These are phyloP conservation scores for Geotrichum histeridarum DNA, from an alignment of 1,139 yeast species.

Conservation along the genomic window DNA sequence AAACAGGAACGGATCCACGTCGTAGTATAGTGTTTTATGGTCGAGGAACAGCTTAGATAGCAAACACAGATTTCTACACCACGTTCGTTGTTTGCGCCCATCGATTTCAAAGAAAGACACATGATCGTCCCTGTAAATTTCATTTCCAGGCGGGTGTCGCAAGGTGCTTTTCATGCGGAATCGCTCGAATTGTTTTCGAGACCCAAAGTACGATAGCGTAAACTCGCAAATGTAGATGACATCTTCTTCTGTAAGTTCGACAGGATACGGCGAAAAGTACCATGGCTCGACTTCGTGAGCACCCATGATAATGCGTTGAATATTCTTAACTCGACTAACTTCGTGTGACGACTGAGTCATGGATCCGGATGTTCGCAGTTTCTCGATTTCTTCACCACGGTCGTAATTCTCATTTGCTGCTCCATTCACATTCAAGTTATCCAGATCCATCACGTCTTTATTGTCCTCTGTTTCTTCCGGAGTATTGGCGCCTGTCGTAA, in stretches of 20 bases:
- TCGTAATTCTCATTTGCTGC: conserved; percentile 49
- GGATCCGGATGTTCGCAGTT: conserved; percentile 87
- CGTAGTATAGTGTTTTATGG: conserved; percentile 92
- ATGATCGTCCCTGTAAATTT: conserved; percentile 81
- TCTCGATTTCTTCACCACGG: conserved; percentile 88
- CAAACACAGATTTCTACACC: conserved; percentile 93
- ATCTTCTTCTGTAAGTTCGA: conserved; percentile 89
- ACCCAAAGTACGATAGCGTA: conserved; percentile 82
- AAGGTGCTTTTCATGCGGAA: conserved; percentile 76
- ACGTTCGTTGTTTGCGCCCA: conserved; percentile 89
- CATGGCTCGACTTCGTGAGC: conserved; percentile 94
- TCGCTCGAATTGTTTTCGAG: conserved; percentile 84
- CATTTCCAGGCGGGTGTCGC: conserved; percentile 97
- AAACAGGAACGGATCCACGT: conserved; percentile 93
- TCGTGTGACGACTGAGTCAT: conserved; percentile 86
- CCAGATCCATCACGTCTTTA: conserved; percentile 75
- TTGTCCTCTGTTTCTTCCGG: conserved; percentile 23
- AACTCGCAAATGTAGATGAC: conserved; percentile 86
- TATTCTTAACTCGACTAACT: conserved; percentile 84
- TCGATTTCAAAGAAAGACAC: conserved; percentile 92
- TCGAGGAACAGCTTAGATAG: conserved; percentile 84
- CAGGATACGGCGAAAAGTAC: conserved; percentile 97
- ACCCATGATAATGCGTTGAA: conserved; percentile 74
- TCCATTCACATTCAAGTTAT: conserved; percentile 80
- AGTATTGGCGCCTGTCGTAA: conserved; percentile 2